Evolutionary conservation across 2,329 filamentous ascomycete species (phyloP).

Genomic region (Cladorrhinum sp.): DNA sequence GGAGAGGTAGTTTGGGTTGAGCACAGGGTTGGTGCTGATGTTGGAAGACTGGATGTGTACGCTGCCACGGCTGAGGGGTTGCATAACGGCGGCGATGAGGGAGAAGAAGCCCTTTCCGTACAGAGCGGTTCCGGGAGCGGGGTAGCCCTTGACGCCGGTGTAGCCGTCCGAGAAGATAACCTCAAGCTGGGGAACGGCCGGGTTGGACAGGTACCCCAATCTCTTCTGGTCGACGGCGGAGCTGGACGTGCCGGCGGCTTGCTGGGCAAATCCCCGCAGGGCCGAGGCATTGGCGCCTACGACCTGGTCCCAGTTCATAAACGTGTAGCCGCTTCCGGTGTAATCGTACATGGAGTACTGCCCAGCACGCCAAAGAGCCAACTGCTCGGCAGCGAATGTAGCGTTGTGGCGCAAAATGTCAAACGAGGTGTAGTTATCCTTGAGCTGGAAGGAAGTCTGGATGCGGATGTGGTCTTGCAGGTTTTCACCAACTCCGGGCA

Average conservation of each 20-base stretch:
- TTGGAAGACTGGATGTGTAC: slow-evolving; percentile 37
- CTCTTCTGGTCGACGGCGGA: slow-evolving; percentile 37
- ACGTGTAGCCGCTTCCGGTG: slow-evolving; percentile 39
- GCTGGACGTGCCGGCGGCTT: slow-evolving; percentile 29
- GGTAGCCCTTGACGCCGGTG: slow-evolving; percentile 39
- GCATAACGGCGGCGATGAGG: slow-evolving; percentile 31
- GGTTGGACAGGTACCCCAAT: slow-evolving; percentile 38
- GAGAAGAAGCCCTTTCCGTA: slow-evolving; percentile 33
- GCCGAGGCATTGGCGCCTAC: slow-evolving; percentile 27
- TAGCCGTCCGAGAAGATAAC: slow-evolving; percentile 46
- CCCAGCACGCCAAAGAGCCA: slow-evolving; percentile 35
- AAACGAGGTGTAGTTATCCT: slow-evolving; percentile 31
- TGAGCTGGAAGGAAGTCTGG: slow-evolving; percentile 27
- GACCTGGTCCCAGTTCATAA: slow-evolving; percentile 41
- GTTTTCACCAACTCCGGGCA: slow-evolving; percentile 58
- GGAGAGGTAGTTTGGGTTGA: slow-evolving; percentile 34
- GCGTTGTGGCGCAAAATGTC: slow-evolving; percentile 33
- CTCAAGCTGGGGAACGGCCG: slow-evolving; percentile 40
- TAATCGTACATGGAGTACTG: slow-evolving; percentile 39
- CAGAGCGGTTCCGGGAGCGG: slow-evolving; percentile 30
- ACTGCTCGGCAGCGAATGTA: slow-evolving; percentile 37
- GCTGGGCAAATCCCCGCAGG: slow-evolving; percentile 31
- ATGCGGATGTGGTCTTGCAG: slow-evolving; percentile 34
- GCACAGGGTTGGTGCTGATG: slow-evolving; percentile 30
- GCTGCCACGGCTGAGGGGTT: slow-evolving; percentile 33